Percentiles rank a stretch among this genome's conserved stretches.
Conservation (phyloP, 2,329 filamentous ascomycete species). For the Madurella mycetomatis region DNA sequence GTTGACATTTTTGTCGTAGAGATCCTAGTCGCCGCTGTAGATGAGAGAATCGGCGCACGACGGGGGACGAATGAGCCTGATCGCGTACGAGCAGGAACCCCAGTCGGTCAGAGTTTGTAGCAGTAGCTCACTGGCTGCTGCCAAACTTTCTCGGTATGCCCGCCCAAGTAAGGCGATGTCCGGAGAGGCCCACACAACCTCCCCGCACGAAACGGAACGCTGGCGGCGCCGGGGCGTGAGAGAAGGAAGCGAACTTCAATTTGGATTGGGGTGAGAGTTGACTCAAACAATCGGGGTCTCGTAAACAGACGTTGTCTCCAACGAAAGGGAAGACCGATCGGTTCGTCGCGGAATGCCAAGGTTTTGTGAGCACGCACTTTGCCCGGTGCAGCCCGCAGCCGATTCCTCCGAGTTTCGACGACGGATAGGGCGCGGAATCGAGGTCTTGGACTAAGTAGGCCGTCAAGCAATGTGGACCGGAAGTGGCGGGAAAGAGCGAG, state of each 20-base stretch:
- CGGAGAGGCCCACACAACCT: slow-evolving; percentile 24
- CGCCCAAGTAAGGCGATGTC: slow-evolving; percentile 21
- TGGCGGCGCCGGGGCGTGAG: slow-evolving; percentile 5
- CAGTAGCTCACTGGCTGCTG: slow-evolving; percentile 15
- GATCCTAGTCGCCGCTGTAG: slow-evolving; percentile 2
- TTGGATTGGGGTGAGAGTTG: slow-evolving; percentile 8
- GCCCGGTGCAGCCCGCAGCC: background rate
- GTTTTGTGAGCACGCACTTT: slow-evolving; percentile 7
- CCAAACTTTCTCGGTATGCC: slow-evolving; percentile 7
- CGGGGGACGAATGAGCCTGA: slow-evolving; percentile 6
- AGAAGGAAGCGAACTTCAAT: background rate
- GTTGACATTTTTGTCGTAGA: slow-evolving; percentile 43
- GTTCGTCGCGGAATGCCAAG: background rate
- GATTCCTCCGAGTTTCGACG: slow-evolving; percentile 7
- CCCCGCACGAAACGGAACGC: slow-evolving; percentile 20
- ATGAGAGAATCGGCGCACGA: background rate
- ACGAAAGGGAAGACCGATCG: background rate
- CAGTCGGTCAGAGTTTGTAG: slow-evolving; percentile 1
- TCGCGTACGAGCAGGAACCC: slow-evolving; percentile 2
- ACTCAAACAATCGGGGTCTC: background rate
- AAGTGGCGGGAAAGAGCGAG: slow-evolving; percentile 12
- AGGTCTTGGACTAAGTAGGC: slow-evolving; percentile 5
- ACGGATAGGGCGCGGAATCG: slow-evolving; percentile 5
- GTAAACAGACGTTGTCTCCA: background rate
- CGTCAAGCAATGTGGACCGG: slow-evolving; percentile 2